Base-by-base conservation (phyloP, 306 rosid species). In the Fragaria iinumae region DNA sequence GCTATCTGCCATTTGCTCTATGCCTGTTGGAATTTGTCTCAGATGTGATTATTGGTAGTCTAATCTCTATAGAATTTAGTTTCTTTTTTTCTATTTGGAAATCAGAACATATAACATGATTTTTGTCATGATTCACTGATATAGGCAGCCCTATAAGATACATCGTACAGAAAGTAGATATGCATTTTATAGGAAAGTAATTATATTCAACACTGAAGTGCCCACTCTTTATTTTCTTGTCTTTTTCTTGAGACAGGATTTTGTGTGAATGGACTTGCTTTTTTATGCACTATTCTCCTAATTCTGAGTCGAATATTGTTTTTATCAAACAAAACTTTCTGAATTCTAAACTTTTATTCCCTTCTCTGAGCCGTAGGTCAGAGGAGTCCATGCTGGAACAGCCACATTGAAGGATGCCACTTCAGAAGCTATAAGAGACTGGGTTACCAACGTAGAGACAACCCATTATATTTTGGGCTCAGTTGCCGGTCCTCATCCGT, bases 381-480 rank as follows among this genome's bases (percentile, higher is more conserved):
- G 96, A 80, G 69, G 97, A 16, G 98, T 95, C 5, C 93, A 92
- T 83, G 78, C 98, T 67, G 98, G 98, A 63, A 95, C 98, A 71
- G 98, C 98, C 5, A 95, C 98, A 11, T 85, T 95, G 69, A 95
- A 95, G 89, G 98, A 95, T 82, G 98, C 98, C 44, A 95, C 98
- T 13, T 95, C 98, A 23, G 97, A 95, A 81, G 97, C 98, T 53
- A 95, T 95, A 49, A 90, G 98, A 88, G 97, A 95, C 66, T 95
- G 98, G 98, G 98, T 95, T 81, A 95, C 98, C 38, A 92, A 95
- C 69, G 98, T 95, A 5, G 98, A 95, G 88, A 95, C 98, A 13
- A 95, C 98, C 76, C 98, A 95, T 84, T 95, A 95, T 76, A 92
- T 95, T 80, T 83, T 95, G 89, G 98, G 98, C 60, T 95, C 98